A percentile compares a stretch with the other conserved stretches of the same genome.
These are phyloP conservation scores for Marasmius oreades DNA, from an alignment of 1,284 basidiomycete species.

Conservation along the genomic window DNA sequence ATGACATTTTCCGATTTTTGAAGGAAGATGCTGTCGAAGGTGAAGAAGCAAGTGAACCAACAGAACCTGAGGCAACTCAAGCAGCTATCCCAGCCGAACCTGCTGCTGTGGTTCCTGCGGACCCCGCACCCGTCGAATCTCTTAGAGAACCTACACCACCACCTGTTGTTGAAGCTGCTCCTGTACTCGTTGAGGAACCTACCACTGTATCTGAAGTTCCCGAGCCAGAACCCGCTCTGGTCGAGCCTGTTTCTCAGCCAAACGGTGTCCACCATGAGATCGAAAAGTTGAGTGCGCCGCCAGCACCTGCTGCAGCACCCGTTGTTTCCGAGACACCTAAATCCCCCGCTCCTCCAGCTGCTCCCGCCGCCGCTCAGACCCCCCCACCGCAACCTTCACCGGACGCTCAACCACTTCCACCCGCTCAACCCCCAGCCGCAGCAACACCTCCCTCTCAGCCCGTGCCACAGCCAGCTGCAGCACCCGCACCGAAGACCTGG, in stretches of 20 bases:
- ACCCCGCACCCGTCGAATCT: background rate
- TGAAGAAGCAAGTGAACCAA: constrained; percentile 59
- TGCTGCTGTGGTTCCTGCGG: background rate
- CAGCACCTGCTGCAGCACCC: constrained; percentile 31
- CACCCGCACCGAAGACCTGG: constrained; percentile 77
- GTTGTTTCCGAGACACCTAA: constrained; percentile 30
- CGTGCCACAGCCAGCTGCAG: constrained; percentile 37
- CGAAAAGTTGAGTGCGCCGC: constrained; percentile 25
- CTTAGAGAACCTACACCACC: background rate
- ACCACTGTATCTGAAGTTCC: constrained; percentile 16
- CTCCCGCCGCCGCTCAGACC: constrained; percentile 27
- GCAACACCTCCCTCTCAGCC: constrained; percentile 28
- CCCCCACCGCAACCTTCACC: constrained; percentile 12
- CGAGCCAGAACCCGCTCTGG: constrained; percentile 23
- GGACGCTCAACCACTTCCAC: constrained; percentile 30
- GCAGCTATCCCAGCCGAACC: constrained; percentile 19
- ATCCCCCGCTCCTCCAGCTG: constrained; percentile 34
- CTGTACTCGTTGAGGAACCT: constrained; percentile 8
- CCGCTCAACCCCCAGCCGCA: constrained; percentile 32
- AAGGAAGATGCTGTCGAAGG: constrained; percentile 90
- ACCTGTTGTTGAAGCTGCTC: constrained; percentile 2
- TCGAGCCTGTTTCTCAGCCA: constrained; percentile 33
- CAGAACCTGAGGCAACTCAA: constrained; percentile 28
- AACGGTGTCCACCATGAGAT: constrained; percentile 33
- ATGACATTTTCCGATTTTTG: constrained; percentile 99